Evolutionary conservation across 2,329 filamentous ascomycete genomes (phyloP).

Genomic region (Aureobasidium sp.): DNA sequence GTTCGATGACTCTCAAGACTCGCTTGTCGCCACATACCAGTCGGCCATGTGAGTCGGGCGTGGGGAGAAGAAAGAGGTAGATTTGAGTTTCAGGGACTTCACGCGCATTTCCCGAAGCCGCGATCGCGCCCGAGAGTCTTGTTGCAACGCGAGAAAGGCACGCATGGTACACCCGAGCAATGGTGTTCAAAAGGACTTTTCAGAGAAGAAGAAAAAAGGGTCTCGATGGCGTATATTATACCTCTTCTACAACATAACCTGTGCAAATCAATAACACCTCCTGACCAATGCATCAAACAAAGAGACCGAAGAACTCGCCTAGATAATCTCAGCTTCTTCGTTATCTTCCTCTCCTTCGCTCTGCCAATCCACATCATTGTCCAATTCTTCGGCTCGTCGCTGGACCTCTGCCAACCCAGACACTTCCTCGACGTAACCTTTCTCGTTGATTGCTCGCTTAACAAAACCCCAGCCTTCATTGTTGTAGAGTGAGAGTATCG

Average conservation of each 20-base stretch:
- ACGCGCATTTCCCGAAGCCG: not conserved
- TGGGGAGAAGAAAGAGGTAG: not conserved
- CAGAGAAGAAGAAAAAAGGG: not conserved
- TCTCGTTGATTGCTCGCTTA: slow-evolving; percentile 64
- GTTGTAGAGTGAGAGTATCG: slow-evolving; percentile 61
- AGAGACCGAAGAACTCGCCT: not conserved
- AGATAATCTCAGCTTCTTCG: slow-evolving; percentile 47
- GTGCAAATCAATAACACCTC: not conserved
- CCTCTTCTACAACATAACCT: not conserved
- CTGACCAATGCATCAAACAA: too few species aligned
- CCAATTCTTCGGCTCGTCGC: slow-evolving; percentile 40
- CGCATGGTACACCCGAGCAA: too few species aligned
- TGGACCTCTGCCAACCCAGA: slow-evolving; percentile 65
- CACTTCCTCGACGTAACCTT: slow-evolving; percentile 71
- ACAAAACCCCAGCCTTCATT: slow-evolving; percentile 69
- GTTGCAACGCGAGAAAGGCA: too few species aligned
- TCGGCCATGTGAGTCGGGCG: not conserved
- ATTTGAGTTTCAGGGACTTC: not conserved
- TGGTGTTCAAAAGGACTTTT: too few species aligned
- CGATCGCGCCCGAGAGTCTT: too few species aligned
- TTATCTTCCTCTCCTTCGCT: slow-evolving; percentile 43
- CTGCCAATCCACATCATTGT: slow-evolving; percentile 44
- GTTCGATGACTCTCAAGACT: not conserved
- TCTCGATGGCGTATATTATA: not conserved
- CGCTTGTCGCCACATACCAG: not conserved